Base-by-base conservation (phyloP, 2,329 filamentous ascomycete genomes). In the Stemphylium beticola region DNA sequence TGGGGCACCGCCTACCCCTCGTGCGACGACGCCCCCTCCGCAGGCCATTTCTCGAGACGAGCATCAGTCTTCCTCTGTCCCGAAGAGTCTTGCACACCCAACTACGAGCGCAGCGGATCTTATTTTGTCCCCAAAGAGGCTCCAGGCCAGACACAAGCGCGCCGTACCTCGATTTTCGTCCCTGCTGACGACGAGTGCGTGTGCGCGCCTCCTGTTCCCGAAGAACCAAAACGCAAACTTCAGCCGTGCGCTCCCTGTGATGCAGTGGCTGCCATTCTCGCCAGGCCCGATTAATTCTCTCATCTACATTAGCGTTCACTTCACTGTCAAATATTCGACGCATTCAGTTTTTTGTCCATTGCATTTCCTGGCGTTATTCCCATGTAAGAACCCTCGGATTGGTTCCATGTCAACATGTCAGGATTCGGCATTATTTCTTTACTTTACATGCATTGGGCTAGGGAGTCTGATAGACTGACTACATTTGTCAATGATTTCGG, bases 181-280 rank as follows among this genome's bases (percentile, higher is more conserved):
- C 37, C 64, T n/a, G 53, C 57, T 8, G 64, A 65, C 17, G 49
- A 57, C 31, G 39, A 49, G 22, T 64, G 61, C 41, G 57, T 52
- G 18, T 61, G 58, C 32, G 49, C 60, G 14, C 55, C 62, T 1
- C 24, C 40, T 15, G 55, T 57, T 15, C n/a, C 40, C 14, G 55
- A 59, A 17, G 42, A 49, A 26, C 60, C 61, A 3, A 62, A 61
- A 46, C 61, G 59, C 17, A 68, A 66, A 39, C 45, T 57, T 4
- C 52, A 66, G 18, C 57, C 54, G 4, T 60, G 56, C 34, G 62
- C 64, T 37, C 65, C 64, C n/a, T 67, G 65, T 50, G 65, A 68
- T 14, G 65, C 65, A 32, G 66, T 68, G 26, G 64, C 64, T 37
- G 64, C 65, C 33, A 68, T 68, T 22, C 58, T 68, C 15, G 65